These are phyloP conservation scores for Rhodocollybia butyracea DNA, from an alignment of 768 basidiomycete genomes.

Conservation along the genomic window DNA sequence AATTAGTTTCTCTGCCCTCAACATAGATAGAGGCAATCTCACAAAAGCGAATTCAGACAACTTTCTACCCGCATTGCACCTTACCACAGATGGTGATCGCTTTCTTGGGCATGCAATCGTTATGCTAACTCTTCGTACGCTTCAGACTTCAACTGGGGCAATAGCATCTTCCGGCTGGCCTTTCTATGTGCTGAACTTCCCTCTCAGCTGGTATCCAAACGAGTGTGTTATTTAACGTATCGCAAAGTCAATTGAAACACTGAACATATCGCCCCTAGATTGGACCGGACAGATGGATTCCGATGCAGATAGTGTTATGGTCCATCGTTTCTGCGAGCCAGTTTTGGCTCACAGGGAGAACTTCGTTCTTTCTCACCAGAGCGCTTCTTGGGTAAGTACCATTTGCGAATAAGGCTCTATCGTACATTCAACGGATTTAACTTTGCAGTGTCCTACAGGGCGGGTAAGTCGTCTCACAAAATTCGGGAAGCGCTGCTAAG, in stretches of 20 bases:
- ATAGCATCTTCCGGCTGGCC: conserved; percentile 47
- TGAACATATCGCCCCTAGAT: conserved; percentile 33
- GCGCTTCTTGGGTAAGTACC: conserved; percentile 41
- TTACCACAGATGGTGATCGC: conserved; percentile 45
- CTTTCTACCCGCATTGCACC: conserved; percentile 50
- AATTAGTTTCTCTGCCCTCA: conserved; percentile 55
- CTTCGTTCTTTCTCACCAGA: conserved; percentile 46
- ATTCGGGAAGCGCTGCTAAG: too few species aligned
- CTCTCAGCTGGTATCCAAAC: conserved; percentile 60
- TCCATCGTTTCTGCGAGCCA: conserved; percentile 49
- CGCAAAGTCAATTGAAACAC: too few species aligned
- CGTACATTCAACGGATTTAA: background rate
- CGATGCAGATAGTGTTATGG: conserved; percentile 55
- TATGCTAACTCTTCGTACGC: too few species aligned
- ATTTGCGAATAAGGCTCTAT: background rate
- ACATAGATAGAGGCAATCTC: conserved; percentile 52
- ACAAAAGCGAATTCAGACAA: conserved; percentile 56
- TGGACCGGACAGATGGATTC: conserved; percentile 65
- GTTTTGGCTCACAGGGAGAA: conserved; percentile 51
- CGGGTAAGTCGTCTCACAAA: conserved; percentile 33
- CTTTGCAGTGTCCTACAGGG: conserved; percentile 40
- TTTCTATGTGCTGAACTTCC: conserved; percentile 59
- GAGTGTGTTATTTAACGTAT: conserved; percentile 27
- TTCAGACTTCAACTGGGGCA: conserved; percentile 56
- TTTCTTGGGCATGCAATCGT: background rate